Base-by-base conservation (phyloP, 75 land plant species). In the Picea glauca region DNA sequence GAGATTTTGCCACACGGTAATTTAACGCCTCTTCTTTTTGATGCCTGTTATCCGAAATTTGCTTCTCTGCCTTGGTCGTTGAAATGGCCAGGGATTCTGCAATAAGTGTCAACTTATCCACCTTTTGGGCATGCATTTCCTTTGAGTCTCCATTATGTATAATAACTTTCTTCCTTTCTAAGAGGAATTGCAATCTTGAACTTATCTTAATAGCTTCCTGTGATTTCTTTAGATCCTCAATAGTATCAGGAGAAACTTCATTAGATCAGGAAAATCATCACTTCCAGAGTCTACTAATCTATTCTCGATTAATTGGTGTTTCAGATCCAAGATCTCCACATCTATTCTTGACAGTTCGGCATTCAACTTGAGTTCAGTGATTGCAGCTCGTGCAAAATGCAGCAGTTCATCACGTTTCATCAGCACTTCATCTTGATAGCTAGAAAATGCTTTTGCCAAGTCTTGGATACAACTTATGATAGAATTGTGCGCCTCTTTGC, bases 21-120 rank as follows among this genome's bases (percentile, higher is more conserved):
- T 81, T 87, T 43, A 91, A 78, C n/a, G 98, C 96, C 67, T 93
- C 94, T 76, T 93, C 93, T 85, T 88, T 95, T 65, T 91, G 89
- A 31, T 63, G 72, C 89, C 93, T 94, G 83, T 35, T 35, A 35
- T 35, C 38, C 2, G 38, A 1, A 35, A 35, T 35, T 2, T 35
- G 1, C 38, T 35, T 35, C 38, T 35, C 38, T 35, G 2, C 38
- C 38, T 35, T 35, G 1, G 38, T 35, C 2, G 38, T 35, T 35
- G 2, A 35, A 35, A 35, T 35, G 38, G 1, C 38, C 2, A 35
- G 38, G 38, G 2, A 35, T 35, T 35, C 38, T 35, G 2, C 38
- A 35, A 2, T 35, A 35, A 35, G 38, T 35, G 38, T 35, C 38
- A 35, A 35, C 2, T 35, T 35, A 35, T 35, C 38, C 38, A 79